Conservation (phyloP, 73 alveolate species). For the Symbiodinium pilosum region DNA sequence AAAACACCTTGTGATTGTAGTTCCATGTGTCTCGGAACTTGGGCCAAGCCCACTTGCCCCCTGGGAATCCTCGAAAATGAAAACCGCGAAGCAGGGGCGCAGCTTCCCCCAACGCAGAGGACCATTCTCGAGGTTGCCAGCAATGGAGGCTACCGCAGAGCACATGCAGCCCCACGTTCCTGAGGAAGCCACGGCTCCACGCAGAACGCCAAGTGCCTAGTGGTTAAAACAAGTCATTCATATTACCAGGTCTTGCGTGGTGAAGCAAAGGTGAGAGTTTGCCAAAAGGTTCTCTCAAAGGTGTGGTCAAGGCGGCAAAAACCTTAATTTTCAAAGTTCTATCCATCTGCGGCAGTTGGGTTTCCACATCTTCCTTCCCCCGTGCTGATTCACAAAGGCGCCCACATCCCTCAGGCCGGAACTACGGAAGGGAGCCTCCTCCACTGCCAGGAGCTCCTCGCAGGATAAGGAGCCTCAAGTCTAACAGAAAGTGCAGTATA, state of each 20-base stretch:
- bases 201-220: neutral
- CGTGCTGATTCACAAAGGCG: neutral
- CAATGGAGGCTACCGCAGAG: neutral
- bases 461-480: too few species aligned
- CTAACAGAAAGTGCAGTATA: too few species aligned
- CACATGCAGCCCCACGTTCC: neutral
- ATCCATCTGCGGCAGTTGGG: neutral
- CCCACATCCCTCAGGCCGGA: neutral
- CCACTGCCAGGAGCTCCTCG: neutral
- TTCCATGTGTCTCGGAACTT: neutral
- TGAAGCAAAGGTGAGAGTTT: too few species aligned
- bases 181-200: neutral
- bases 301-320: too few species aligned
- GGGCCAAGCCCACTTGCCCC: neutral
- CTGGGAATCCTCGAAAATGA: neutral
- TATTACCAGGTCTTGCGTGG: too few species aligned
- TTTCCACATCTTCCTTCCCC: neutral
- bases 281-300: too few species aligned
- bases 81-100: neutral
- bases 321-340: too few species aligned
- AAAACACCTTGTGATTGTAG: neutral
- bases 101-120: neutral
- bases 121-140: neutral
- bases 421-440: neutral
- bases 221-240: too few species aligned